A percentile compares a stretch with the other conserved stretches of the same genome.
Evolutionary conservation across 192 early-diverging fungal genomes (phyloP).

Genomic region (Diversispora eburnea): DNA sequence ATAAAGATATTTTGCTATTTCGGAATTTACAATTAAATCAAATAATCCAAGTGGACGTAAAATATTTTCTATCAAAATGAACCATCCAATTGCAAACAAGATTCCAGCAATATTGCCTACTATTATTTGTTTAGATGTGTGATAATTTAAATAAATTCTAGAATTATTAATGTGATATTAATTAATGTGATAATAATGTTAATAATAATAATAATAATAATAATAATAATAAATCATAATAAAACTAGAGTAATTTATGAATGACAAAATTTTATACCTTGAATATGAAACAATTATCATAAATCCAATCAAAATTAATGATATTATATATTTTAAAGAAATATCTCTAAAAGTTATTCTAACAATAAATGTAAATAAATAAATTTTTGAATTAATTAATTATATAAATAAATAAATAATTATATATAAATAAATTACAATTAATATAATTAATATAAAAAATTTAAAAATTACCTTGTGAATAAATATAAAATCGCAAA

Average conservation of each 20-base stretch:
- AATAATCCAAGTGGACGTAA: conserved; percentile 41
- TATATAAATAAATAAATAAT: not conserved
- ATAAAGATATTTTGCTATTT: conserved; percentile 39
- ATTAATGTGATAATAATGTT: not conserved
- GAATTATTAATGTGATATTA: not conserved
- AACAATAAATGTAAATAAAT: not conserved
- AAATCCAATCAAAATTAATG: conserved; percentile 26
- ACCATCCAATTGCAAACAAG: conserved; percentile 58
- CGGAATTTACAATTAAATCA: conserved; percentile 41
- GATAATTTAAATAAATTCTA: conserved; percentile 72
- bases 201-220: not conserved
- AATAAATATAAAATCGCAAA: conserved; percentile 55
- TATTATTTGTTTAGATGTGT: conserved; percentile 68
- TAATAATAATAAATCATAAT: not conserved
- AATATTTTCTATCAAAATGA: conserved; percentile 33
- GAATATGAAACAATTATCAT: conserved; percentile 33
- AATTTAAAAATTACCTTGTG: conserved; percentile 35
- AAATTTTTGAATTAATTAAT: not conserved
- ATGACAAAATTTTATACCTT: conserved; percentile 20
- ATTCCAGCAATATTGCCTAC: conserved; percentile 58
- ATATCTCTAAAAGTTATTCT: conserved; percentile 22
- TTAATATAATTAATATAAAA: not conserved
- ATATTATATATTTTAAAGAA: conserved; percentile 42
- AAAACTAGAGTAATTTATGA: too few species aligned
- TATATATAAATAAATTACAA: too few species aligned